A percentile compares a stretch with the other conserved stretches of the same genome.
These are phyloP conservation scores for Dalechampia spathulata DNA, from an alignment of 441 rosid species.

Conservation along the genomic window DNA sequence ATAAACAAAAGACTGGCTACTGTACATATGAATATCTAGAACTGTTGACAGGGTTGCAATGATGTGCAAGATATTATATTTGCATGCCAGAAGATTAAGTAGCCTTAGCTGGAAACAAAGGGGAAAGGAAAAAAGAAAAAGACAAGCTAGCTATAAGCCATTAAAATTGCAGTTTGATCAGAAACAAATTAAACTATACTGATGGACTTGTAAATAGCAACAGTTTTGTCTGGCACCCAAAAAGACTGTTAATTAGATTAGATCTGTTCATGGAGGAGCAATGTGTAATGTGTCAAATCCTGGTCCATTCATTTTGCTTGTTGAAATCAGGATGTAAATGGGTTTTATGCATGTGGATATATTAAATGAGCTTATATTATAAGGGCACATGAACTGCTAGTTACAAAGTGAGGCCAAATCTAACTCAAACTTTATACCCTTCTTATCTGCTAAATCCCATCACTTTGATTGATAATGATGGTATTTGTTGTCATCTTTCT, in stretches of 20 bases:
- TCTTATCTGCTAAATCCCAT: no score
- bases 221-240: neutral
- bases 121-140: neutral
- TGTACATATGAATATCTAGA: neutral
- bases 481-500: no score
- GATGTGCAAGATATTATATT: no score
- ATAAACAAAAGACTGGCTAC: no score
- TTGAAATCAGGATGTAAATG: neutral
- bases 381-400: neutral
- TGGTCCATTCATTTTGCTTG: neutral
- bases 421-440: no score
- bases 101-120: no score
- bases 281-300: neutral
- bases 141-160: neutral
- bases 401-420: neutral
- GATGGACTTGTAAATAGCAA: neutral
- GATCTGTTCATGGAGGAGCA: neutral
- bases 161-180: neutral
- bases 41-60: no score
- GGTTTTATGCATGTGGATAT: neutral
- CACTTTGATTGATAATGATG: neutral
- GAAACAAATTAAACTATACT: neutral
- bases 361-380: neutral
- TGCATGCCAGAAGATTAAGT: neutral
- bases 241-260: neutral